These are phyloP conservation scores for Boletus coccyginus DNA, from an alignment of 768 basidiomycete genomes.

Conservation along the genomic window DNA sequence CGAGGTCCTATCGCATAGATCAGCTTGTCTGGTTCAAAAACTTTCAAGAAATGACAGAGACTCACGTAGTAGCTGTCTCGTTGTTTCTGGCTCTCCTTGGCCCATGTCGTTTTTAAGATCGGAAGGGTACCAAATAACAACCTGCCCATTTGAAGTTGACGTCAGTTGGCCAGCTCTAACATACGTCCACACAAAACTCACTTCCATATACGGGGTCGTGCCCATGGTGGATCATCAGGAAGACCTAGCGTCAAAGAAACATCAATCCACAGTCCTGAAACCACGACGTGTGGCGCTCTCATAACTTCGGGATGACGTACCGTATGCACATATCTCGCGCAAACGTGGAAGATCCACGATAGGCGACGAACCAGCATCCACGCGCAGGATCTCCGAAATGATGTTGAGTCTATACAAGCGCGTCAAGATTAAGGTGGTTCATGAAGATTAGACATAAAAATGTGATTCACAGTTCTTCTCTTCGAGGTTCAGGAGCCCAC, in stretches of 20 bases:
- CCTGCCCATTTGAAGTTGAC: conserved; percentile 31
- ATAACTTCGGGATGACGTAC: conserved; percentile 36
- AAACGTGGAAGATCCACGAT: conserved; percentile 56
- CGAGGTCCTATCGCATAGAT: conserved; percentile 53
- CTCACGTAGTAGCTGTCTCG: conserved; percentile 73
- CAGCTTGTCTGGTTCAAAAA: conserved; percentile 2
- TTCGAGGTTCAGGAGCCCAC: conserved; percentile 60
- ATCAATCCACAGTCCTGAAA: neutral
- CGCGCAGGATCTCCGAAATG: conserved; percentile 61
- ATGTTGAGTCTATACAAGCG: conserved; percentile 42
- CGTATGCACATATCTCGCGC: conserved; percentile 56
- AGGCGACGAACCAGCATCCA: conserved; percentile 37
- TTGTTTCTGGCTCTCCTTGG: conserved; percentile 53
- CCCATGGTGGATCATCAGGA: conserved; percentile 71
- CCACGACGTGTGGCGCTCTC: neutral
- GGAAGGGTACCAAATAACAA: conserved; percentile 65
- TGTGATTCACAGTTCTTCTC: conserved; percentile 57
- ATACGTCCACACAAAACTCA: conserved; percentile 30
- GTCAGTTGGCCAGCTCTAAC: conserved; percentile 3
- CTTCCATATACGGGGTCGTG: conserved; percentile 79
- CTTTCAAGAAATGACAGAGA: neutral
- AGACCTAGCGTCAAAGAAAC: conserved; percentile 46
- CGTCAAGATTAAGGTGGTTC: neutral
- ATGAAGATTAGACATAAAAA: neutral
- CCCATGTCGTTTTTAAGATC: conserved; percentile 55